Evolutionary conservation across 1,284 basidiomycete genomes (phyloP), one percentile per base, ranked within the genome.

Genomic region (Termitomyces sp.): DNA sequence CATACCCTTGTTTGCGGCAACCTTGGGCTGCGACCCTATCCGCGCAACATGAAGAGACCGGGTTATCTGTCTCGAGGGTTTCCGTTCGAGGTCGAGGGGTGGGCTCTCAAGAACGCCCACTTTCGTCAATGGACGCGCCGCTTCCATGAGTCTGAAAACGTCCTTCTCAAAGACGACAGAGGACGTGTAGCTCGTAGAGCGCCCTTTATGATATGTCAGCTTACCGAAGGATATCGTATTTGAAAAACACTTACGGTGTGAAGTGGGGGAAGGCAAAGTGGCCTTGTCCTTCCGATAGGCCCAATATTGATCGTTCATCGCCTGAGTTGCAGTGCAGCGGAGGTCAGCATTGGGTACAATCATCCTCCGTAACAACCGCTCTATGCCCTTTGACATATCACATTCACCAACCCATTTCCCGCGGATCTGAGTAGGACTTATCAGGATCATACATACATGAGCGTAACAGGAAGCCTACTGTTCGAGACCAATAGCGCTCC

Each of bases 351-450:
- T 87, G 1, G 90, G 88, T 10, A 81, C 73, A 30, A 92, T 78
- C 92, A 94, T 92, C 50, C 82, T 73, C 19, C 80, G 77, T 7
- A 94, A 70, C 53, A 93, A 74, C 56, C 75, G 77, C 68, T 92
- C 89, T 52, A 78, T 70, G 59, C 76, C 71, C 52, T 77, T 76
- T 2, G 87, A 86, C 76, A 94, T 86, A 51, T 79, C 76, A 81
- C 84, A 94, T 31, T 68, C 77, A 42, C 87, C 93, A n/a, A 92
- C 77, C 91, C 94, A 96, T 63, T 83, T 82, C 10, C 93, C 93
- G 2, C 80, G 78, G 47, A 88, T 71, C 84, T 86, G 43, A 50
- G 30, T 26, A 12, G 52, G 41, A 12, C 48, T 28, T 13, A 36
- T 34, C 31, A 43, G 56, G n/a, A 50, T 8, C 5, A 46, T 9